These are phyloP conservation scores for Cicer judaicum DNA, from an alignment of 306 rosid species.

Conservation along the genomic window DNA sequence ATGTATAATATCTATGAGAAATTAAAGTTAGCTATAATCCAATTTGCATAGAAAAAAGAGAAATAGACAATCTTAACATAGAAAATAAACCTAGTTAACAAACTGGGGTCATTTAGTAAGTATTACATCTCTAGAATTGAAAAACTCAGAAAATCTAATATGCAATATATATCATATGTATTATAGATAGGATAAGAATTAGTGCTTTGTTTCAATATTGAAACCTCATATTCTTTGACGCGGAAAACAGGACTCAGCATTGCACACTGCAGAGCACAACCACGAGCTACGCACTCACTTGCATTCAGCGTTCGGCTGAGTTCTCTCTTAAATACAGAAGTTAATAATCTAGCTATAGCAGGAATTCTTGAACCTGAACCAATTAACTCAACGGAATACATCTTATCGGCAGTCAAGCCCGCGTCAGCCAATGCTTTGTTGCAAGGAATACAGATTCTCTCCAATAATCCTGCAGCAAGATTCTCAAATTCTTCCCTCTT, in stretches of 20 bases:
- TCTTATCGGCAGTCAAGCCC: slow-evolving; percentile 61
- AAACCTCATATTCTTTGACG: slow-evolving; percentile 88
- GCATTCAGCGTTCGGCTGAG: slow-evolving; percentile 83
- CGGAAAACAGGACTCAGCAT: slow-evolving; percentile 85
- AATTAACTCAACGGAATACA: slow-evolving; percentile 85
- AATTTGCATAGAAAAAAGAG: slow-evolving; percentile 10
- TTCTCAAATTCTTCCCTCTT: slow-evolving; percentile 93
- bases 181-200: slow-evolving; percentile 35
- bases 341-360: slow-evolving; percentile 65
- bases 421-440: slow-evolving; percentile 77
- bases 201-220: slow-evolving; percentile 40
- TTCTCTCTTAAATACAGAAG: slow-evolving; percentile 74
- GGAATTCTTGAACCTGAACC: slow-evolving; percentile 98
- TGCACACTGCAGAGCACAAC: slow-evolving; percentile 96
- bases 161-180: slow-evolving; percentile 1
- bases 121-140: slow-evolving; percentile 21
- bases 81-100: slow-evolving; percentile 27
- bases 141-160: neutral
- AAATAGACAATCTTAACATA: neutral
- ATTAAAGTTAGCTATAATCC: slow-evolving; percentile 9
- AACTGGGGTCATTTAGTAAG: slow-evolving; percentile 19
- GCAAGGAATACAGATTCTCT: slow-evolving; percentile 78
- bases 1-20: slow-evolving; percentile 26
- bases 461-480: slow-evolving; percentile 69
- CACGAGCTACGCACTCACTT: slow-evolving; percentile 98